These are phyloP conservation scores for Sporothrix variecibatus DNA, from an alignment of 2,329 filamentous ascomycete species.

Conservation along the genomic window DNA sequence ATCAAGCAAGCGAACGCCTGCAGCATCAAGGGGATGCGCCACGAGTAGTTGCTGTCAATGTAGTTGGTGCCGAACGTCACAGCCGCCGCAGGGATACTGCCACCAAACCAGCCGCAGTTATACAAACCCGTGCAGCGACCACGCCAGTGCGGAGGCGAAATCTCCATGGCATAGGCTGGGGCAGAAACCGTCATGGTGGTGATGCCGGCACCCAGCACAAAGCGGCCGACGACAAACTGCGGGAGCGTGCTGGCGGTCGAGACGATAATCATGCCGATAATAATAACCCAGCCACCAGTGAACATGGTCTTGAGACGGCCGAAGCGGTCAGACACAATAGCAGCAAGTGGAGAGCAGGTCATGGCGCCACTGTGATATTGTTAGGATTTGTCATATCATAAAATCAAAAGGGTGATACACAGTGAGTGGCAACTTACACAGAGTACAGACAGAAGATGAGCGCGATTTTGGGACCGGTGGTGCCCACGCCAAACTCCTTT, in stretches of 20 bases:
- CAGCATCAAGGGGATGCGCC: conserved; percentile 54
- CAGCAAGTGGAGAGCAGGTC: conserved; percentile 45
- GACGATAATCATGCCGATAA: conserved; percentile 48
- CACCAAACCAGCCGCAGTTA: conserved; percentile 43
- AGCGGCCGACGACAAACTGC: conserved; percentile 2
- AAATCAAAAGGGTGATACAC: no score
- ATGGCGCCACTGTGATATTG: conserved; percentile 45
- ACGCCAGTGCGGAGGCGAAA: conserved; percentile 53
- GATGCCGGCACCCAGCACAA: background rate
- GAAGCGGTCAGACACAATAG: conserved; percentile 47
- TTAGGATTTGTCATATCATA: no score
- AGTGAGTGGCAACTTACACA: background rate
- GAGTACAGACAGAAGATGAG: conserved; percentile 3
- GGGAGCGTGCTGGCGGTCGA: conserved; percentile 37
- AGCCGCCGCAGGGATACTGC: conserved; percentile 52
- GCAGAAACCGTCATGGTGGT: conserved; percentile 42
- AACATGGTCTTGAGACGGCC: conserved; percentile 52
- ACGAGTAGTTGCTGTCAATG: conserved; percentile 49
- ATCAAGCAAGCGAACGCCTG: conserved; percentile 49
- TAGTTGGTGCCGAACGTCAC: conserved; percentile 51
- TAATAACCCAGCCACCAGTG: conserved; percentile 46
- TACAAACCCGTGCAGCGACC: conserved; percentile 52
- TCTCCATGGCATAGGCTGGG: conserved; percentile 51
- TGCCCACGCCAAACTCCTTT: conserved; percentile 43
- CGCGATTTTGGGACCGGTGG: conserved; percentile 17